phyloP scores from a whole-genome alignment of 331 rosid species.

The Quercus lobata region DNA sequence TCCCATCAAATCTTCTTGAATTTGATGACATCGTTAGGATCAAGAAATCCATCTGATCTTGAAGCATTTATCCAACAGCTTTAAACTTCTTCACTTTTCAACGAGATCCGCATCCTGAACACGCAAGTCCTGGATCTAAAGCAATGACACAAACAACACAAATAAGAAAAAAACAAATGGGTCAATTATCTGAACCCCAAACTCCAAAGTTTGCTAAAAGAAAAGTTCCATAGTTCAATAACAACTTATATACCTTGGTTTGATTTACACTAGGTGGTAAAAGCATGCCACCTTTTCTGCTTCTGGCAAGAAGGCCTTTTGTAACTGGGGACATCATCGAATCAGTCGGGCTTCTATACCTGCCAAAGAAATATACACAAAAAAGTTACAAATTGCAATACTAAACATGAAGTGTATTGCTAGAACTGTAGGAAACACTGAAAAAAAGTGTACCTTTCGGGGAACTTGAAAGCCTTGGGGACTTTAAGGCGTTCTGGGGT shows the following conservation, averaged over 20 bases:
- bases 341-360: conserved; percentile 94
- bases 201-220: neutral
- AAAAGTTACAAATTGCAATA: neutral
- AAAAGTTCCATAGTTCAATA: neutral
- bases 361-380: conserved; percentile 5
- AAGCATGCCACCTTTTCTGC: conserved; percentile 49
- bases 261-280: conserved; percentile 53
- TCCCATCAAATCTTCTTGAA: conserved; percentile 1
- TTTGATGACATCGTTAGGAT: neutral
- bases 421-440: neutral
- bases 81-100: conserved; percentile 26
- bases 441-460: conserved; percentile 55
- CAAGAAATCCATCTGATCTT: conserved; percentile 4
- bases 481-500: conserved; percentile 75
- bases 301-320: conserved; percentile 74
- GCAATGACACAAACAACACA: neutral
- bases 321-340: conserved; percentile 73
- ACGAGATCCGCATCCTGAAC: conserved; percentile 32
- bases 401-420: neutral
- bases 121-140: conserved; percentile 40
- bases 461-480: conserved; percentile 79
- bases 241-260: conserved; percentile 30
- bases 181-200: neutral
- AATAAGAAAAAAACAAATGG: neutral
- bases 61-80: conserved; percentile 18